These are phyloP conservation scores for Cyberlindnera petersonii DNA, from an alignment of 805 yeast genomes.

Conservation along the genomic window DNA sequence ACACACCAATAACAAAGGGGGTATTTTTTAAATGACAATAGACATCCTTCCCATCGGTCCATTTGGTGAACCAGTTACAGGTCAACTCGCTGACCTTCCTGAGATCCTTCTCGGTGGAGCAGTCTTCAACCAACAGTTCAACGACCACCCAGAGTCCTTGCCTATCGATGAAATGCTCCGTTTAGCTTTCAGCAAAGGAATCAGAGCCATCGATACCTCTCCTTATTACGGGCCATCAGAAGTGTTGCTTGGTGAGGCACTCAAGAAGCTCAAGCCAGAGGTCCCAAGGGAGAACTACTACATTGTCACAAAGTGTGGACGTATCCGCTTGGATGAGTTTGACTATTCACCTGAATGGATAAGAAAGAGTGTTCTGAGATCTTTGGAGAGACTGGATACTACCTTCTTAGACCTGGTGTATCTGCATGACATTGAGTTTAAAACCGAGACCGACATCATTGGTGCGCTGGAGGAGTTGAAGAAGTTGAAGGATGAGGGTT, in stretches of 20 bases:
- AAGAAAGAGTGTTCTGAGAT: slow-evolving; percentile 58
- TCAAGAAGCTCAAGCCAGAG: slow-evolving; percentile 37
- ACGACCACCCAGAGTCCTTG: slow-evolving; percentile 57
- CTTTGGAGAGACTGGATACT: slow-evolving; percentile 63
- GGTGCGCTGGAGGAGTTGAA: slow-evolving; percentile 62
- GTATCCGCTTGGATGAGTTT: slow-evolving; percentile 63
- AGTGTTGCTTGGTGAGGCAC: slow-evolving; percentile 62
- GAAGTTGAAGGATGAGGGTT: slow-evolving; percentile 58
- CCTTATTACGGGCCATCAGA: slow-evolving; percentile 95
- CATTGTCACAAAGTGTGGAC: slow-evolving; percentile 84
- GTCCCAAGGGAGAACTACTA: slow-evolving; percentile 58
- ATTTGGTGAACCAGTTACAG: slow-evolving; percentile 18
- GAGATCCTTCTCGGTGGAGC: slow-evolving; percentile 85
- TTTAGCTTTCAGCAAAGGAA: slow-evolving; percentile 61
- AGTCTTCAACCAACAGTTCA: slow-evolving; percentile 77
- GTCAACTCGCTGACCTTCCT: slow-evolving; percentile 36
- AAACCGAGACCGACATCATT: slow-evolving; percentile 45
- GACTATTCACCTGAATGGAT: slow-evolving; percentile 67
- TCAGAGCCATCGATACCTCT: slow-evolving; percentile 82
- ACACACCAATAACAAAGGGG: no score
- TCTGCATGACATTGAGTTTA: slow-evolving; percentile 88
- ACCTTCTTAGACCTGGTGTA: slow-evolving; percentile 75
- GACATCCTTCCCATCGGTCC: slow-evolving; percentile 24
- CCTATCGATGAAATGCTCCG: slow-evolving; percentile 56
- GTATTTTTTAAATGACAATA: no score